A percentile compares a stretch with the other conserved stretches of the same genome.
Evolutionary conservation across 805 yeast genomes (phyloP).

Genomic region (Saturnispora halmiae): DNA sequence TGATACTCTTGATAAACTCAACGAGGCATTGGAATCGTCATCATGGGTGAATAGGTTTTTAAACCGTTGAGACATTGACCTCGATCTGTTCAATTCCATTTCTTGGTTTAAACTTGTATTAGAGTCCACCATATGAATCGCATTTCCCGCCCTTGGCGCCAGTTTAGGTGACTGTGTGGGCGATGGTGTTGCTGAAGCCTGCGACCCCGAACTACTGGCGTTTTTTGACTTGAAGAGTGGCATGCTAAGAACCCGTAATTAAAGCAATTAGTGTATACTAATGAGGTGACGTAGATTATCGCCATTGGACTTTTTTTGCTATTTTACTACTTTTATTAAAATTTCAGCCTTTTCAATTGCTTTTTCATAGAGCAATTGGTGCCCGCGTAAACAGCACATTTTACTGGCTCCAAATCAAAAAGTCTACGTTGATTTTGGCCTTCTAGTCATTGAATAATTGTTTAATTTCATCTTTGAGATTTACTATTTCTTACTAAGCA

Average conservation of each 20-base stretch:
- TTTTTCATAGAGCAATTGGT: too few relatives aligned
- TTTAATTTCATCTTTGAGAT: too few relatives aligned
- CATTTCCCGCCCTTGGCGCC: background rate
- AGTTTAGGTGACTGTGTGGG: background rate
- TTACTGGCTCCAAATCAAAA: too few relatives aligned
- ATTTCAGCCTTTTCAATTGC: too few relatives aligned
- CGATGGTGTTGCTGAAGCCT: background rate
- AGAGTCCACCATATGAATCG: background rate
- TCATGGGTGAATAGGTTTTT: slow-evolving; percentile 22
- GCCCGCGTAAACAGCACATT: too few relatives aligned
- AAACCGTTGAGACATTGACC: slow-evolving; percentile 27
- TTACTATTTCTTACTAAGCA: too few relatives aligned
- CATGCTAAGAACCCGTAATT: background rate
- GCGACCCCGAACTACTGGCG: slow-evolving; percentile 4
- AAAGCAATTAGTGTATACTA: background rate
- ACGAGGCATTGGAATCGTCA: slow-evolving; percentile 3
- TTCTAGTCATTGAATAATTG: too few relatives aligned
- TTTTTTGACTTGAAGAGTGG: slow-evolving; percentile 8
- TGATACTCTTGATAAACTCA: background rate
- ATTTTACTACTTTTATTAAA: background rate
- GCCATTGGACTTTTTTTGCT: background rate
- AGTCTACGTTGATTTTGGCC: too few relatives aligned
- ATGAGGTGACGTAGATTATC: background rate
- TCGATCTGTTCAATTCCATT: slow-evolving; percentile 15
- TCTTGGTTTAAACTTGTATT: background rate